Evolutionary conservation across 2,329 filamentous ascomycete genomes (phyloP).

Genomic region (Thielaviopsis ethacetica): DNA sequence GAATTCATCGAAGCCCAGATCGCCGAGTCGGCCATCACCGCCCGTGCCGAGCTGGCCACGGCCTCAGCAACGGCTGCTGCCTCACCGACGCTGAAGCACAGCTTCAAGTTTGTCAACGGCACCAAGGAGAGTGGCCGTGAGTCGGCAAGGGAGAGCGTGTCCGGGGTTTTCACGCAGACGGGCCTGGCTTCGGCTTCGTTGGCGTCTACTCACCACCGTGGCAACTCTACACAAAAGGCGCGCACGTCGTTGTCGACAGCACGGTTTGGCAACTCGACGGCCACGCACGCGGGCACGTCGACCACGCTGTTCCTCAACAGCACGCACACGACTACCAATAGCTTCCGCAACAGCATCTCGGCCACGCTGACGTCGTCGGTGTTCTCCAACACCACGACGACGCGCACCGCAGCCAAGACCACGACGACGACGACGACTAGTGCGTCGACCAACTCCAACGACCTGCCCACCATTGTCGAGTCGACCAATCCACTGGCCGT

Average conservation of each 20-base stretch:
- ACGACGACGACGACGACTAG: background rate
- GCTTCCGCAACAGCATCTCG: background rate
- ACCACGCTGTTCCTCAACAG: background rate
- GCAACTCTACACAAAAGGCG: background rate
- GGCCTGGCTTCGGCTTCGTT: too few species aligned
- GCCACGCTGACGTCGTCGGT: background rate
- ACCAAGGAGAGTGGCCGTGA: background rate
- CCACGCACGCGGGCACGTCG: background rate
- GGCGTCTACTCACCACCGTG: background rate
- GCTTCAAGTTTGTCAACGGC: background rate
- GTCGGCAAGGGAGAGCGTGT: background rate
- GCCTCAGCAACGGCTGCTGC: background rate
- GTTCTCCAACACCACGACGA: background rate
- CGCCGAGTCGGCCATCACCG: background rate
- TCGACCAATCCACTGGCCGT: slow-evolving; percentile 10
- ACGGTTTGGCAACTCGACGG: background rate
- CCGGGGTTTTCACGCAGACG: background rate
- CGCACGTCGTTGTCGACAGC: background rate
- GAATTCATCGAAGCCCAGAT: slow-evolving; percentile 7
- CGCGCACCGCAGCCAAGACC: background rate
- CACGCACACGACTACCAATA: background rate
- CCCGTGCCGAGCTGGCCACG: background rate
- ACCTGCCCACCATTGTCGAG: slow-evolving; percentile 7
- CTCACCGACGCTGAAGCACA: background rate
- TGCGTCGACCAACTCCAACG: background rate